Conservation (phyloP, 129 eudicot species). For the Chrysanthemum makinoi region DNA sequence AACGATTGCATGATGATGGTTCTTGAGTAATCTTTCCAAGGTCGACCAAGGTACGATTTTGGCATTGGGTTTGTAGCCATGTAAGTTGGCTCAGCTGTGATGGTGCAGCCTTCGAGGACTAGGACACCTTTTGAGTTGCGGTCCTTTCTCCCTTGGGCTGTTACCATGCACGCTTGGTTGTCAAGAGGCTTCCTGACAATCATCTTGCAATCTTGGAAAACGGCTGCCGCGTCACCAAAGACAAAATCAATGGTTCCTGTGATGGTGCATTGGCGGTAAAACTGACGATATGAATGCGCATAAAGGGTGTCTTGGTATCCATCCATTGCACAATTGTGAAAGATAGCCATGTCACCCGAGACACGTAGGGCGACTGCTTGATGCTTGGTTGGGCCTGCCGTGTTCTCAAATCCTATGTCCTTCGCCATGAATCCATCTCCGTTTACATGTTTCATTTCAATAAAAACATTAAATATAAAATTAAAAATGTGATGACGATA, state of each 20-base stretch:
- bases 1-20: constrained; percentile 12
- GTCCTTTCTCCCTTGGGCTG: constrained; percentile 22
- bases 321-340: constrained; percentile 24
- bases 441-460: not conserved
- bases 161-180: constrained; percentile 27
- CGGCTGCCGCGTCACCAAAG: constrained; percentile 22
- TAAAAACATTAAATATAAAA: not conserved
- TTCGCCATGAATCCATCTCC: constrained; percentile 20
- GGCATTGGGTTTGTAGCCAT: not conserved
- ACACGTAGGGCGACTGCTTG: constrained; percentile 25
- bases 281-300: constrained; percentile 21
- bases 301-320: constrained; percentile 31
- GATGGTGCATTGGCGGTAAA: constrained; percentile 29
- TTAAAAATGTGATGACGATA: not conserved
- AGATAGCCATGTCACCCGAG: constrained; percentile 11
- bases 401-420: constrained; percentile 25
- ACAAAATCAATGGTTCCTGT: constrained; percentile 24
- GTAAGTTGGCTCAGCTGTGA: not conserved
- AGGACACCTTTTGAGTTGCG: not conserved
- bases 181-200: constrained; percentile 17
- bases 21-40: constrained; percentile 15
- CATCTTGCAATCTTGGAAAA: constrained; percentile 26
- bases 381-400: constrained; percentile 27
- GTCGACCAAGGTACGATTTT: constrained; percentile 2
- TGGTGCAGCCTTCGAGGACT: constrained; percentile 1